Base-by-base conservation (phyloP, 225 moss, liverwort and hornwort species). In the Thuidium tamariscinum region DNA sequence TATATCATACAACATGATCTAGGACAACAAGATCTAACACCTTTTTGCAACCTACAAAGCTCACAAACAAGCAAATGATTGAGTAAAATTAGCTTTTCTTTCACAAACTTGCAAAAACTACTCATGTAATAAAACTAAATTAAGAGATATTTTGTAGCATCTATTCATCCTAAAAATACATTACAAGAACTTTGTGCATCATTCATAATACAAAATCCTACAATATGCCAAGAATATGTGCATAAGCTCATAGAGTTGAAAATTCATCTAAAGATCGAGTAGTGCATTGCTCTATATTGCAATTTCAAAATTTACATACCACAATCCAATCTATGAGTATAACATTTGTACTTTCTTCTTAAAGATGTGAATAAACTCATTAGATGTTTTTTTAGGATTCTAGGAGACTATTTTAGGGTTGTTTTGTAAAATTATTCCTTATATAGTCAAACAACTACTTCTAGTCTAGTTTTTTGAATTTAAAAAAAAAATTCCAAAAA, bases 151-250 rank as follows among this genome's bases (percentile, higher is more conserved):
- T 1, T 37, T 67, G 22, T 2, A 37, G 0, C 22, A 67, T 67
- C 11, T 22, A 36, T 12, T 1, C 2, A 0, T 22, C 22, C 21
- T 6, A 67, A 36, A 67, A 67, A 4, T 67, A 22, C 22, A 67
- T 4, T 22, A 37, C 0, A 21, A 22, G 2, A 21, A 37, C 11
- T 21, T 67, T 3, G 2, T 21, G 1, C 1, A 1, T 5, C 6
- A 14, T 8, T 1, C 9, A n/a, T 29, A 49, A 56, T 49, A 69
- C 13, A 77, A 77, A n/a, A 70, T 23, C 72, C 4, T 21, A 6
- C 7, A 5, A 41, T 10, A 10, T 2, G 5, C 22, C 5, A 61
- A 41, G 16, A 61, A 27, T 29, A 52, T 22, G 63, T 5, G 4
- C 7, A 37, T 9, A 41, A 16, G 67, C 8, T 18, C 20, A 66